Evolutionary conservation across 2,329 filamentous ascomycete genomes (phyloP), one percentile per base, ranked within the genome.

Genomic region (Penicillium hesseltinei): DNA sequence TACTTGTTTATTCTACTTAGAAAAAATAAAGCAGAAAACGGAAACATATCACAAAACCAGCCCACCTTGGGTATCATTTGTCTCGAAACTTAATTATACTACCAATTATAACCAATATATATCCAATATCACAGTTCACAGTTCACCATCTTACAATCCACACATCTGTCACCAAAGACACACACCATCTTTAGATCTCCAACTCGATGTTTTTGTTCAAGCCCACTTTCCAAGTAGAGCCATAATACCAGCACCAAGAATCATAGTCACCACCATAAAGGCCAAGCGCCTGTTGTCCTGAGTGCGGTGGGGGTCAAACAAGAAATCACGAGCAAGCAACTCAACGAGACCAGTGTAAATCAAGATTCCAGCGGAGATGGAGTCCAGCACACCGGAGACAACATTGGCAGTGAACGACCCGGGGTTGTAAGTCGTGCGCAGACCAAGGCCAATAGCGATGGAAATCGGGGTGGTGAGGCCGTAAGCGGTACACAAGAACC

Each of bases 401-500:
- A 80, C 71, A 35, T 74, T 75, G 5, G 79, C 76, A 2, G 71
- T 78, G 53, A 71, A 76, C 0, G 73, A 76, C 1, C 70, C 75
- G 0, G 74, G 67, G 58, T 79, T 71, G 54, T 77, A 80, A 1
- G 77, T 77, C 3, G 71, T 75, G 5, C 75, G 73, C 33, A 82
- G 51, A 4, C 80, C 80, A 0, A 84, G 64, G 0, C 81, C 82
- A 47, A 73, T 69, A 2, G 70, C 70, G 33, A 82, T 81, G 4
- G 80, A 71, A 51, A 84, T 74, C 0, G 82, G 82, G 0, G 82
- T 84, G 0, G 81, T 81, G 10, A 84, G 61, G 0, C 80, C 80
- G 59, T 83, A 84, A 0, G 73, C 76, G 0, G 72, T 31, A 59
- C 80, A 82, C 1, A 84, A 69, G 0, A 73, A 49, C 78, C 80